Evolutionary conservation across 306 rosid genomes (phyloP).

Genomic region (Quercus alba): DNA sequence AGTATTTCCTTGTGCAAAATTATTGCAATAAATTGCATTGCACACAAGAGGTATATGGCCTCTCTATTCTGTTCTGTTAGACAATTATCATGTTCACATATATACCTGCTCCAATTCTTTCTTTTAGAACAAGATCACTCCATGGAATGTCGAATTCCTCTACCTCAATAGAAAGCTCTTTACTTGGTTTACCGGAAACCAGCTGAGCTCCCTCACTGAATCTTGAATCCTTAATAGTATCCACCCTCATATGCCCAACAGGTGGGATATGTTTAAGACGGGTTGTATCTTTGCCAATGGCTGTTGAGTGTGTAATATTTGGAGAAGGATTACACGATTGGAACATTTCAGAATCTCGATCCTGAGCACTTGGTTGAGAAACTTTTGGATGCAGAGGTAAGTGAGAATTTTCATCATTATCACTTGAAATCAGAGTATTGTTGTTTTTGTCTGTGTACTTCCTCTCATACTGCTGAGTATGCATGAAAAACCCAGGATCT

Average conservation of each 20-base stretch:
- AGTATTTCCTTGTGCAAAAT: conserved; percentile 8
- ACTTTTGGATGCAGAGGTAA: conserved; percentile 36
- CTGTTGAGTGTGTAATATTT: conserved; percentile 37
- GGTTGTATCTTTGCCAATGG: conserved; percentile 45
- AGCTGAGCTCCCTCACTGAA: conserved; percentile 54
- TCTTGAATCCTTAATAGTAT: conserved; percentile 41
- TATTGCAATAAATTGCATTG: conserved; percentile 17
- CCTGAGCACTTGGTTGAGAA: conserved; percentile 37
- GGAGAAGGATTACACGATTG: conserved; percentile 41
- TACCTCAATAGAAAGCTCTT: conserved; percentile 51
- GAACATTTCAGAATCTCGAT: conserved; percentile 45
- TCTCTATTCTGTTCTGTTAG: conserved; percentile 9
- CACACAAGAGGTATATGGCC: conserved; percentile 15
- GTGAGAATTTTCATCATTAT: conserved; percentile 36
- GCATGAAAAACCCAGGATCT: conserved; percentile 39
- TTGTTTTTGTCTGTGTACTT: conserved; percentile 47
- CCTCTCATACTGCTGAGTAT: conserved; percentile 53
- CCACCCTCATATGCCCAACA: conserved; percentile 48
- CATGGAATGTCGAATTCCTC: conserved; percentile 85
- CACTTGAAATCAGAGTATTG: conserved; percentile 40
- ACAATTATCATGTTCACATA: conserved; percentile 14
- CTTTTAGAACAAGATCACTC: conserved; percentile 77
- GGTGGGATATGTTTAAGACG: conserved; percentile 40
- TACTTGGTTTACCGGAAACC: conserved; percentile 44
- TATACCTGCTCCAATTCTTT: conserved; percentile 92